Evolutionary conservation across 2,329 filamentous ascomycete species (phyloP), one percentile per base, ranked within the genome.

Genomic region (Aspergillus sp.): DNA sequence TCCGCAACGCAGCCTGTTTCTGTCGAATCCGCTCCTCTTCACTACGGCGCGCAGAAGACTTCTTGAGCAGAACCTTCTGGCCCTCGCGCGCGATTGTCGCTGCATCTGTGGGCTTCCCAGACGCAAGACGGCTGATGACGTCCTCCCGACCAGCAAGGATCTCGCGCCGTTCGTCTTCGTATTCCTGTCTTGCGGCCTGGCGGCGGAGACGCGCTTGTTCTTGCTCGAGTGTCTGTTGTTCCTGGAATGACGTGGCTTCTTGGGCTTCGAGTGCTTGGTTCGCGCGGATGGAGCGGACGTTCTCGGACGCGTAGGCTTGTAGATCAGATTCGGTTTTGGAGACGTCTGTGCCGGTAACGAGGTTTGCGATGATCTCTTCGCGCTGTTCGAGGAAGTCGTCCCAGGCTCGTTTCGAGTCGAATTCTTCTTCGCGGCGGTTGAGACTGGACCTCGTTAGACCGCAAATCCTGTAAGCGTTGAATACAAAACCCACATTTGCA

Each of bases 351-450:
- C 84, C 83, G 54, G 83, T 78, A 46, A 96, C 85, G 7, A 98
- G 77, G 63, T 96, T 91, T 71, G 90, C 90, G 1, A 90, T 90
- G 52, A 96, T 80, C 55, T 86, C 83, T 73, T 98, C 93, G 35
- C 95, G 88, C 62, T 88, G 84, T 69, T 97, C 89, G 10, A 98
- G 82, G 72, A 97, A 96, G 68, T 96, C 85, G 71, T 98, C 96
- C 75, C 85, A 98, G 63, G 84, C 86, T 39, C 81, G 74, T 50
- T 95, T 77, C 2, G 81, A 83, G 67, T 94, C 86, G 61, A 98
- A 98, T 66, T 98, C 93, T 53, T 93, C 88, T 71, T 95, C 85
- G 15, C 82, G 77, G 60, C 88, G 85, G 72, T 97, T 96, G 69
- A 97, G 91, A 7, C 91, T 86, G 49, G 72, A 41, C 10, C 32